A percentile compares a stretch with the other conserved stretches of the same genome.
Conservation (phyloP, 179 eudicot genomes). For the Spinacia oleracea region DNA sequence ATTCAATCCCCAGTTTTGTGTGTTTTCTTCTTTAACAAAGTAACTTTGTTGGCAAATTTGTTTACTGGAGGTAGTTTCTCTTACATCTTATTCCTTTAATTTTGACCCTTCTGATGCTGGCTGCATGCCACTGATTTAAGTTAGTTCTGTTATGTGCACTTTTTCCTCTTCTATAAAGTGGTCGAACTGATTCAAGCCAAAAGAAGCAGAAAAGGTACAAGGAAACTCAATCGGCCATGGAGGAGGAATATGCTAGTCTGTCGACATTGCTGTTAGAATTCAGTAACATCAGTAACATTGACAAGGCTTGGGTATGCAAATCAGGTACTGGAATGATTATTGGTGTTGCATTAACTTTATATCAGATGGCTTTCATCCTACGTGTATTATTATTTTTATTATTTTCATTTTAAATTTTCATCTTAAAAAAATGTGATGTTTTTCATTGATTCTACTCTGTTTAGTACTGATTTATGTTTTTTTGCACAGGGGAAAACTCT, state of each 20-base stretch:
- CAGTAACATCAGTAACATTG: conserved; percentile 46
- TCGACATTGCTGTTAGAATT: conserved; percentile 59
- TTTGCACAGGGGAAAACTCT: conserved; percentile 52
- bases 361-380: not conserved
- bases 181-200: not conserved
- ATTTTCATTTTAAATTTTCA: not conserved
- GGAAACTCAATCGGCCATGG: conserved; percentile 31
- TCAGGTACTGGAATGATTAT: conserved; percentile 24
- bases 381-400: not conserved
- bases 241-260: conserved; percentile 52
- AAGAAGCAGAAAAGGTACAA: not conserved
- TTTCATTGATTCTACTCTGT: conserved; percentile 4
- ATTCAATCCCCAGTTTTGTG: no score
- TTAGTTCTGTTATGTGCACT: not conserved
- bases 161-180: not conserved
- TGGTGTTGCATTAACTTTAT: not conserved
- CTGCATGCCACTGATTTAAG: not conserved
- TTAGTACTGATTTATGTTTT: not conserved
- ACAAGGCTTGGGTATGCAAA: conserved; percentile 65
- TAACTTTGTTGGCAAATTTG: no score
- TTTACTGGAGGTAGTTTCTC: not conserved
- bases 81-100: not conserved
- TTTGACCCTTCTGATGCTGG: not conserved
- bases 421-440: not conserved
- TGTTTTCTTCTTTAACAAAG: no score